These are phyloP conservation scores for Aspergillus clavatus DNA, from an alignment of 2,329 filamentous ascomycete genomes.

Conservation along the genomic window DNA sequence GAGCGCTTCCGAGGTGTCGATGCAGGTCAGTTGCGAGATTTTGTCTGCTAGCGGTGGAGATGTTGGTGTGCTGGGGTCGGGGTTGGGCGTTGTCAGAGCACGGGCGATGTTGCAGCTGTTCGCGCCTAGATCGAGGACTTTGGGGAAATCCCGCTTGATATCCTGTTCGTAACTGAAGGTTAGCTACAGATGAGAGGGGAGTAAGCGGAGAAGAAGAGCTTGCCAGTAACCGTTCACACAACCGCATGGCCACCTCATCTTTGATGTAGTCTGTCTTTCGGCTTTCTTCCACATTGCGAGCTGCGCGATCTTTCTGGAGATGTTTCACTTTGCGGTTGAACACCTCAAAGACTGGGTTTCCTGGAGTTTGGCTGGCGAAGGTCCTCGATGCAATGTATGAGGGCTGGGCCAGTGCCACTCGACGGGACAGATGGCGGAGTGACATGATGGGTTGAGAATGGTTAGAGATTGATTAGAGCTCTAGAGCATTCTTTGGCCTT, in stretches of 20 bases:
- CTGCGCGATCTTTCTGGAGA: constrained; percentile 85
- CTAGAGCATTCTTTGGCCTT: neutral
- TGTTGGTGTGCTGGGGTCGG: constrained; percentile 49
- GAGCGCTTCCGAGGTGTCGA: constrained; percentile 72
- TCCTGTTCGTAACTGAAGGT: constrained; percentile 52
- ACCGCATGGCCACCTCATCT: constrained; percentile 78
- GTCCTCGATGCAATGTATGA: constrained; percentile 34
- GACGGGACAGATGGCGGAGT: constrained; percentile 16
- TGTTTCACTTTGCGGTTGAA: constrained; percentile 88
- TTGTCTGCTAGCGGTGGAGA: constrained; percentile 60
- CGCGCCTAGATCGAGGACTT: constrained; percentile 86
- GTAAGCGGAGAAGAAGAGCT: constrained; percentile 6
- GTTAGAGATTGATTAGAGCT: neutral
- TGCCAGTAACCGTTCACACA: constrained; percentile 82
- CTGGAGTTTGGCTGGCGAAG: constrained; percentile 75
- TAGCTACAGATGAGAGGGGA: constrained; percentile 9
- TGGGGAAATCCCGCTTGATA: constrained; percentile 81
- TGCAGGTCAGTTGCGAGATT: constrained; percentile 70
- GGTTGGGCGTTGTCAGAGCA: constrained; percentile 66
- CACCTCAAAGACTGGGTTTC: constrained; percentile 75
- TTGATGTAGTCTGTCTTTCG: constrained; percentile 86
- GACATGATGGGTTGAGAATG: constrained; percentile 17
- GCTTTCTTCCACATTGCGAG: constrained; percentile 63
- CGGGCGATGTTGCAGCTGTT: constrained; percentile 93
- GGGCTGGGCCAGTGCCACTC: constrained; percentile 16